Evolutionary conservation across 371 early-diverging fungal species (phyloP), one percentile per base, ranked within the genome.

Genomic region (Paraphysoderma sedebokerense): DNA sequence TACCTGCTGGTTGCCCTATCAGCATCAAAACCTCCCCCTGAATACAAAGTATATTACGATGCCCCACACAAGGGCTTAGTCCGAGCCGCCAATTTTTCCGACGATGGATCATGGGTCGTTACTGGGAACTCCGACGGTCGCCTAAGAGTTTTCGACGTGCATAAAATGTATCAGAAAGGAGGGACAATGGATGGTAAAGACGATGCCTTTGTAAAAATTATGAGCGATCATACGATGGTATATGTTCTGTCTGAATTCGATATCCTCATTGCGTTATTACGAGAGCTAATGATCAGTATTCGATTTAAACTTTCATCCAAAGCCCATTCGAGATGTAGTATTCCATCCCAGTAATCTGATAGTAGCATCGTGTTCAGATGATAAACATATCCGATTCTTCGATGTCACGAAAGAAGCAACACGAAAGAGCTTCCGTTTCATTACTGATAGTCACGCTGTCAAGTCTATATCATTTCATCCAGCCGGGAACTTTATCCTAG

Each of bases 331-430:
- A 29, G 90, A 87, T 46, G 60, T 89, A 9, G 74, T 77, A 29
- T 92, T 91, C 58, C 93, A 95, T 54, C 95, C 95, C 6, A 89
- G 90, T 51, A 86, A 87, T 15, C 61, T 79, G 8, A 85, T 87
- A 3, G 68, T 93, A 27, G 95, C 91, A 1, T 80, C 82, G 37
- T 81, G 87, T 53, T 76, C 87, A 1, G 86, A 86, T 24, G 92
- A 92, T 51, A 72, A 66, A 51, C 70, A 70, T 36, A 80, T 92
- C 50, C 87, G 87, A 61, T 56, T 95, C 38, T 95, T 81, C 57
- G 92, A 92, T 61, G 59, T 95, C 39, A 74, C 80, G 23, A 81
- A 77, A 51, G 67, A 79, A 7, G 72, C 75, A 26, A 79, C 81
- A 13, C 87, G 87, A 51, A 60, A 84, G 53, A 74, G 84, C 4